phyloP scores from a whole-genome alignment of 768 basidiomycete genomes.

The Neoboletus brunneissimus region DNA sequence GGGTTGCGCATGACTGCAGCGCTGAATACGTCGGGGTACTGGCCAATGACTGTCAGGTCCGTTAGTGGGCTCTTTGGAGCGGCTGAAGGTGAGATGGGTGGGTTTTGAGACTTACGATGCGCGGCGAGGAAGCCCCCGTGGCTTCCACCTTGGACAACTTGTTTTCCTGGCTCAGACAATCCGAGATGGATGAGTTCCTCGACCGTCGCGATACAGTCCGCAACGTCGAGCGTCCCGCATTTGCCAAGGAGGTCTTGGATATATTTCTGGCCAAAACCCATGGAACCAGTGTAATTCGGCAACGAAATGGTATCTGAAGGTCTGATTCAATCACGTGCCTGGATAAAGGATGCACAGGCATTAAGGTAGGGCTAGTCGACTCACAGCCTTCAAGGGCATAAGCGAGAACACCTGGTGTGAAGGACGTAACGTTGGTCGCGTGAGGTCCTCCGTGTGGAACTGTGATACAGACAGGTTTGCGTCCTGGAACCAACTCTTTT shows the following conservation, averaged over 20 bases:
- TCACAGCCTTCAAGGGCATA: conserved; percentile 62
- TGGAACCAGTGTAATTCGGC: conserved; percentile 46
- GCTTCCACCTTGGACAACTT: conserved; percentile 53
- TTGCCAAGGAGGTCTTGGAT: conserved; percentile 36
- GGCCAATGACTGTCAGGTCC: conserved; percentile 51
- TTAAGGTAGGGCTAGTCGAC: conserved; percentile 12
- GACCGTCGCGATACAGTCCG: conserved; percentile 57
- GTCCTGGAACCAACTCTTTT: conserved; percentile 13
- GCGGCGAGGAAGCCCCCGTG: conserved; percentile 67
- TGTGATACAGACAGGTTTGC: conserved; percentile 46
- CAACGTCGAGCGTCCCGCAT: conserved; percentile 62
- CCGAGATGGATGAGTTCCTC: conserved; percentile 41
- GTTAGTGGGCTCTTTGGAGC: neutral
- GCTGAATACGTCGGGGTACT: conserved; percentile 57
- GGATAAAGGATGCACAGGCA: conserved; percentile 10
- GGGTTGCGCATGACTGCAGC: conserved; percentile 68
- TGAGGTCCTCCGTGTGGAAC: conserved; percentile 67
- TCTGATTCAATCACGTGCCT: neutral
- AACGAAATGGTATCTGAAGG: conserved; percentile 52
- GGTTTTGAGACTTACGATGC: conserved; percentile 44
- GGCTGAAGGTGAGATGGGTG: neutral
- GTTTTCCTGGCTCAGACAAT: conserved; percentile 33
- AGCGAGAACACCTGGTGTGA: conserved; percentile 41
- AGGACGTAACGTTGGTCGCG: conserved; percentile 44
- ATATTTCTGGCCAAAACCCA: conserved; percentile 64